Base-by-base conservation (phyloP, 768 basidiomycete genomes). In the Leucogyrophana mollusca region DNA sequence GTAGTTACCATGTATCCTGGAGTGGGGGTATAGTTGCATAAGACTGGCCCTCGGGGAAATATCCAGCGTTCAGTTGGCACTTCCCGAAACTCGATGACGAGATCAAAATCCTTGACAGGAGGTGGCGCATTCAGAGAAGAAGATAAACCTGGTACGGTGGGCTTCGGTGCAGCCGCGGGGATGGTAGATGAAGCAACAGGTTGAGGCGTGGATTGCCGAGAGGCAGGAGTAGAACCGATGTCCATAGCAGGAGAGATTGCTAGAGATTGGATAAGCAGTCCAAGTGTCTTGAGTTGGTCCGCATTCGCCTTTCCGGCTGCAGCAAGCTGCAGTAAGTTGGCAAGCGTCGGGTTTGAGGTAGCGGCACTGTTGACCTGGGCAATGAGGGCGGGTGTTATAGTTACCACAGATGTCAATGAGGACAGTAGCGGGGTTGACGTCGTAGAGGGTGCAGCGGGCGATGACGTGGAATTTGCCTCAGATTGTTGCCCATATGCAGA, bases 11-110 rank as follows among this genome's bases (percentile, higher is more conserved):
- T 18, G 46, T 50, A 39, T 6, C 47, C 42, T 3, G 52, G 45
- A 7, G 48, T 3, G 33, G 66, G 38, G 17, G 48, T 51, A 47
- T 74, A 69, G 51, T 85, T 77, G 49, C 72, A 80, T 23, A 74
- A 64, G 7, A 74, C 74, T 4, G 73, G 69, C 17, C 78, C 80
- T 24, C 85, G 78, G 42, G 88, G 87, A 44, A 90, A 70, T 5
- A 85, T 54, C 78, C 80, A 84, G n/a, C 82, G 76, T 38, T 87
- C 85, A 34, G 70, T 68, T 3, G 79, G 71, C 4, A 68, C 65
- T 56, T 90, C 88, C 40, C 73, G 67, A 52, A 87, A 90, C 56
- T 87, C 85, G 42, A 91, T 57, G 18, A 90, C 78, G 1, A 91
- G 58, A 58, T 90, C 88, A 55, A 82, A 87, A n/a, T 79, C 77